Conservation (phyloP, 1,284 basidiomycete species). For the Irpex lacteus region DNA sequence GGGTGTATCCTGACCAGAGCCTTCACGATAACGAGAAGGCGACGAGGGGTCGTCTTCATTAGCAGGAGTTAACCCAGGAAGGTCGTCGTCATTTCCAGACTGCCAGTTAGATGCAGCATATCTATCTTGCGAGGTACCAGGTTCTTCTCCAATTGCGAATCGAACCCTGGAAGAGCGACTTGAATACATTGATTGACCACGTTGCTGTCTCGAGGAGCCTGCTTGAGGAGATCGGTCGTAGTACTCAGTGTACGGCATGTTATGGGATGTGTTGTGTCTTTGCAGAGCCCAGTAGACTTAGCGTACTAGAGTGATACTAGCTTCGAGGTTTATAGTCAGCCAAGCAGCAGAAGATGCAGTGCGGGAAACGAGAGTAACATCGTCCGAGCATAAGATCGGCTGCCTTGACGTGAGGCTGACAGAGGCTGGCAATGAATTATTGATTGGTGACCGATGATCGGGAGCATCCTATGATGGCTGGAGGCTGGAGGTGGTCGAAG, state of each 20-base stretch:
- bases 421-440: neutral
- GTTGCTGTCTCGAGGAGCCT: neutral
- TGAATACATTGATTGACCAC: neutral
- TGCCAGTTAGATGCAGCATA: neutral
- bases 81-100: neutral
- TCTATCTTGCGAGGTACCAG: neutral
- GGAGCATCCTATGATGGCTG: too few species aligned
- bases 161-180: neutral
- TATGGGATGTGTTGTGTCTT: neutral
- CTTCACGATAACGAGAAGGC: neutral
- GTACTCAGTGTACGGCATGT: neutral
- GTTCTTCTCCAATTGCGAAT: neutral
- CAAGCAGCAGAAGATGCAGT: neutral
- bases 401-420: too few species aligned
- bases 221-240: neutral
- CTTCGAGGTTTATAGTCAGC: too few species aligned
- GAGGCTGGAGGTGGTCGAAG: neutral
- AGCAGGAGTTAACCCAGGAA: too few species aligned
- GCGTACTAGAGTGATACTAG: too few species aligned
- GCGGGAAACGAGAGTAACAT: too few species aligned
- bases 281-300: too few species aligned
- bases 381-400: too few species aligned
- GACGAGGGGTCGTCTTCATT: neutral
- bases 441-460: neutral
- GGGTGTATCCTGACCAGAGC: neutral